Base-by-base conservation (phyloP, 768 basidiomycete genomes). In the Omphalotus guepiniiformis region DNA sequence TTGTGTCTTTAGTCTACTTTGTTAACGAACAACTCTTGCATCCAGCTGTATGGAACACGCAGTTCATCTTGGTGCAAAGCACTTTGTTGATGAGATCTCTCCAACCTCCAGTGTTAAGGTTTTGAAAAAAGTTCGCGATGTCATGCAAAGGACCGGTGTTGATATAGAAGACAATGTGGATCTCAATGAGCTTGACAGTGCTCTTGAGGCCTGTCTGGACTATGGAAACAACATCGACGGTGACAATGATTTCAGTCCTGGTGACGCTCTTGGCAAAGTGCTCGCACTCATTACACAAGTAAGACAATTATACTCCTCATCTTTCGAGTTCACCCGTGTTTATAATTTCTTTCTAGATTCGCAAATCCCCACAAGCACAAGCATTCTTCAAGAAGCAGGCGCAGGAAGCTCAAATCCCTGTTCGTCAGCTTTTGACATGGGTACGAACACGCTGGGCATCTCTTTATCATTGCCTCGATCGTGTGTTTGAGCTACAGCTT, bases 41-140 rank as follows among this genome's bases (percentile, higher is more conserved):
- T 43, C 28, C 39, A 62, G 62, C 32, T 68, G 66, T 53, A 67
- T 68, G 57, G 66, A 68, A 43, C 66, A 68, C 39, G 50, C 54
- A 0, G 39, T 67, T 13, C 53, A 67, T 47, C 61, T 67, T 21
- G 55, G 50, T 9, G 62, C 60, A 1, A 53, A 55, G 15, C 54
- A 58, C 19, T 65, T 68, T 40, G 48, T 66, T 19, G 48, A 62
- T 30, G 49, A 53, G 4, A 48, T 67, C 1, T 52, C 54, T 21
- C 61, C 52, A 1, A 29, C 52, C 21, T 35, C 23, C 12, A 32
- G 50, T 42, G 36, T 13, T 2, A 53, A 42, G 15, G 13, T 54
- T 13, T 40, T 32, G n/a, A 32, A 44, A 12, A 28, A 42, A 34
- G 16, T 48, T 21, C 38, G 36, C 13, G 34, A 18, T 4, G 52